Conservation (phyloP, 257 asterid genomes). For the Perilla frutescens region DNA sequence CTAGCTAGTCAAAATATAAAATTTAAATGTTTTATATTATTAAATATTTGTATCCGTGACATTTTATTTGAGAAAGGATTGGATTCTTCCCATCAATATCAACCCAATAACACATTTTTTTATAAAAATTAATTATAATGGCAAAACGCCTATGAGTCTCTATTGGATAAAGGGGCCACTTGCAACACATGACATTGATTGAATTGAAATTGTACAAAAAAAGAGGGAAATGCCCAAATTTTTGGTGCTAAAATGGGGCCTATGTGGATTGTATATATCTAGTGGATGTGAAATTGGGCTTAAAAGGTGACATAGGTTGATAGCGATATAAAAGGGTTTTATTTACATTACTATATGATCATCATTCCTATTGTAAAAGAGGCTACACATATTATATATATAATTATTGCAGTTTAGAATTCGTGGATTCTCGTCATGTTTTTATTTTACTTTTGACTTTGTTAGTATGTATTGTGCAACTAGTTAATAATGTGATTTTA, state of each 20-base stretch:
- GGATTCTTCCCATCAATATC: constrained; percentile 33
- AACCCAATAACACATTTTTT: constrained; percentile 1
- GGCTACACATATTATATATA: background rate
- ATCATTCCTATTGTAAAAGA: background rate
- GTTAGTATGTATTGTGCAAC: background rate
- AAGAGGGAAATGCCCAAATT: constrained; percentile 25
- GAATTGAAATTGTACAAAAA: constrained; percentile 5
- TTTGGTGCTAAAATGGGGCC: constrained; percentile 42
- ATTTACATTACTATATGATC: background rate
- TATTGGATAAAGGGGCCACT: constrained; percentile 39
- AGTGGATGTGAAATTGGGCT: constrained; percentile 38
- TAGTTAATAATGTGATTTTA: background rate
- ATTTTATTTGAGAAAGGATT: constrained; percentile 14
- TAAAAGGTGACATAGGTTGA: constrained; percentile 40
- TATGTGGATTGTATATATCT: constrained; percentile 32
- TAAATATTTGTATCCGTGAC: background rate
- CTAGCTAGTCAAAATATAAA: background rate
- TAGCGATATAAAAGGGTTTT: constrained; percentile 32
- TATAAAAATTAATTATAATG: constrained; percentile 9
- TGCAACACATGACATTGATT: constrained; percentile 28
- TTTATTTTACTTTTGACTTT: background rate
- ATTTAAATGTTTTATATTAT: no score
- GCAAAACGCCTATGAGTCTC: constrained; percentile 36
- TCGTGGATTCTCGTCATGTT: background rate
- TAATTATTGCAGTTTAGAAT: background rate